These are phyloP conservation scores for Prunus davidiana DNA, from an alignment of 306 rosid species.

Conservation along the genomic window DNA sequence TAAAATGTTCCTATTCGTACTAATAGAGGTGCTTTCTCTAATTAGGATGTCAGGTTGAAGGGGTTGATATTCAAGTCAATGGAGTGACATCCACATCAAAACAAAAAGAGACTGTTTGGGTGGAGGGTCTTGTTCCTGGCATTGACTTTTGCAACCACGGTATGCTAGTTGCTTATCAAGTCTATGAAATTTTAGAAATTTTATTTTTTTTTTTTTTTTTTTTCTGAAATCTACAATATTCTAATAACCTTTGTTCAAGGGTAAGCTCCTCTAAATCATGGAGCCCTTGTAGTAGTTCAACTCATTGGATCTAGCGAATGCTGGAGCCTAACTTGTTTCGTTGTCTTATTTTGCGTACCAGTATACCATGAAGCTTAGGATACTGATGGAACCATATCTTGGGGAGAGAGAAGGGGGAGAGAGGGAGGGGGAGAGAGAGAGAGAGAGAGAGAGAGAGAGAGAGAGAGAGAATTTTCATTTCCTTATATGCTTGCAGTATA, in stretches of 20 bases:
- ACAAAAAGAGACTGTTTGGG: slow-evolving; percentile 70
- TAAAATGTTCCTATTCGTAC: slow-evolving; percentile 1
- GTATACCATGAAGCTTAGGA: background rate
- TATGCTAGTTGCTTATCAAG: slow-evolving; percentile 29
- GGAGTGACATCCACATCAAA: slow-evolving; percentile 33
- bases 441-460: background rate
- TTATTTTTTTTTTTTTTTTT: too few species aligned
- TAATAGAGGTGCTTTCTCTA: slow-evolving; percentile 18
- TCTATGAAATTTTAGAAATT: background rate
- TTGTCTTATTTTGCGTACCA: background rate
- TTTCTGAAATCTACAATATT: background rate
- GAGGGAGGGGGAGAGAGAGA: background rate
- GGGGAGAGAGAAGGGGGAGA: background rate
- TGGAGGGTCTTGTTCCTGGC: slow-evolving; percentile 98
- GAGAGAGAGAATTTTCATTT: background rate
- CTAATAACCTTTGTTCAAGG: background rate
- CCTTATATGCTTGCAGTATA: background rate
- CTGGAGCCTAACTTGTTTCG: too few species aligned
- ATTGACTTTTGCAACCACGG: slow-evolving; percentile 98
- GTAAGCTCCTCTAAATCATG: background rate
- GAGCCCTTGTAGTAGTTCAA: background rate
- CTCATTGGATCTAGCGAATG: background rate
- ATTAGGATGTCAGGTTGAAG: slow-evolving; percentile 47
- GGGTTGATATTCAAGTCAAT: slow-evolving; percentile 34
- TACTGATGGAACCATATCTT: background rate